phyloP scores from a whole-genome alignment of 805 yeast species.

The Metschnikowia henanensis region DNA sequence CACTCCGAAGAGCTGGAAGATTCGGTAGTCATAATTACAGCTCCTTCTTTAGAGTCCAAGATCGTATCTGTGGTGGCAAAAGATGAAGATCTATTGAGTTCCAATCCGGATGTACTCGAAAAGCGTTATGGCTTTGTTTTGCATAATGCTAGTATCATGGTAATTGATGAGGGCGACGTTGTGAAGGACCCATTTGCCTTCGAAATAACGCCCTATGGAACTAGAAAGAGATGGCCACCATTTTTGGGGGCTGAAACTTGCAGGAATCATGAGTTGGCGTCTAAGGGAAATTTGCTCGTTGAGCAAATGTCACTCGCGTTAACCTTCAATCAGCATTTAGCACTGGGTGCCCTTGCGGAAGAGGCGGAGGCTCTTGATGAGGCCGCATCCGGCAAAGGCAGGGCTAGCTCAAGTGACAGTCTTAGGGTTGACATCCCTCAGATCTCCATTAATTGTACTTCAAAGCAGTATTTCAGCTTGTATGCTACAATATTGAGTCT shows the following conservation, averaged over 20 bases:
- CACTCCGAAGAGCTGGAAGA: constrained; percentile 42
- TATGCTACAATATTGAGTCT: constrained; percentile 63
- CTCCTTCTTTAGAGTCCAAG: constrained; percentile 70
- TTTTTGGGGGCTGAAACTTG: constrained; percentile 79
- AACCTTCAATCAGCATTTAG: constrained; percentile 48
- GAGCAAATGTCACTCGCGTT: constrained; percentile 63
- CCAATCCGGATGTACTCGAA: constrained; percentile 47
- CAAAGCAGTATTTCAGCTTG: constrained; percentile 68
- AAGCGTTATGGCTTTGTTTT: constrained; percentile 69
- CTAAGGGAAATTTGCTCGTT: constrained; percentile 52
- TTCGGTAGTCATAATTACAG: constrained; percentile 65
- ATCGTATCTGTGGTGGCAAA: constrained; percentile 62
- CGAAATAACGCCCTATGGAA: constrained; percentile 59
- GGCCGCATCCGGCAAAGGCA: background rate
- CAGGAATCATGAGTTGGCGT: constrained; percentile 47
- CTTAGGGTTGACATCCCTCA: constrained; percentile 68
- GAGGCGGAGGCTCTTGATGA: constrained; percentile 11
- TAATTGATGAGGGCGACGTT: constrained; percentile 52
- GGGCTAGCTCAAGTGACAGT: constrained; percentile 26
- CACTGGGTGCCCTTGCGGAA: constrained; percentile 24
- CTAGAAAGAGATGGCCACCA: constrained; percentile 76
- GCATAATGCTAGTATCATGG: constrained; percentile 69
- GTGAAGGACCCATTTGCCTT: constrained; percentile 37
- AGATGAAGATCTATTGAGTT: constrained; percentile 28
- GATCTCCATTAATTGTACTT: constrained; percentile 65